Evolutionary conservation across 176 grass and related monocot species (phyloP), one percentile per base, ranked within the genome.

Genomic region (Zizania latifolia): DNA sequence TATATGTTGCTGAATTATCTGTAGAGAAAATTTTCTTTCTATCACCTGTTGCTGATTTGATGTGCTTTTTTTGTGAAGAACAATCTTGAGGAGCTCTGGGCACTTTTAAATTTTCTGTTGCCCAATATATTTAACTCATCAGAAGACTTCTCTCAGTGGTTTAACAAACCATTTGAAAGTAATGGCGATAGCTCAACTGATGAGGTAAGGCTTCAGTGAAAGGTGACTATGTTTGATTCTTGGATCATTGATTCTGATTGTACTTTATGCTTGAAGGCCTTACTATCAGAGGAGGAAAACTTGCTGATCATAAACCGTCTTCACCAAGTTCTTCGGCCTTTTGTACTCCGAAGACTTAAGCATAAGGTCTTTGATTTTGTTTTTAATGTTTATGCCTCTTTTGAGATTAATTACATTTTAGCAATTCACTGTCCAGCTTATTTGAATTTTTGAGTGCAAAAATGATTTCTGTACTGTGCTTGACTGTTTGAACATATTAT

Each of bases 1-100:
- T 59, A 10, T 64, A 12, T 72, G 2, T 61, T 62, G 45, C 24
- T n/a, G 12, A 59, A 35, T 19, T 36, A 60, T 13, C 26, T 60
- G 51, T n/a, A n/a, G n/a, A n/a, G n/a, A n/a, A n/a, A n/a, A n/a
- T 22, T 51, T 14, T 33, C 32, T 79, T 17, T 54, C 17, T 56
- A 8, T 30, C 21, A 28, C 61, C 29, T 21, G 28, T 78, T 78
- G n/a, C 85, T 87, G 45, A 93, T 75, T 70, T 56, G 27, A 22
- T 28, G n/a, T n/a, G 5, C 26, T 40, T 86, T 85, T 67, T 71
- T n/a, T 68, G 17, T 90, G 86, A 87, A 99, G 95, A 99, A 99
- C 70, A 99, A 99, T 92, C 91, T 99, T 45, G 95, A 99, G 79
- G 95, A 99, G 79, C 72, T 99, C n/a, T 99, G 95, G 95, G 95